Base-by-base conservation (phyloP, 2,329 filamentous ascomycete species). In the Penicillium janthinellum region DNA sequence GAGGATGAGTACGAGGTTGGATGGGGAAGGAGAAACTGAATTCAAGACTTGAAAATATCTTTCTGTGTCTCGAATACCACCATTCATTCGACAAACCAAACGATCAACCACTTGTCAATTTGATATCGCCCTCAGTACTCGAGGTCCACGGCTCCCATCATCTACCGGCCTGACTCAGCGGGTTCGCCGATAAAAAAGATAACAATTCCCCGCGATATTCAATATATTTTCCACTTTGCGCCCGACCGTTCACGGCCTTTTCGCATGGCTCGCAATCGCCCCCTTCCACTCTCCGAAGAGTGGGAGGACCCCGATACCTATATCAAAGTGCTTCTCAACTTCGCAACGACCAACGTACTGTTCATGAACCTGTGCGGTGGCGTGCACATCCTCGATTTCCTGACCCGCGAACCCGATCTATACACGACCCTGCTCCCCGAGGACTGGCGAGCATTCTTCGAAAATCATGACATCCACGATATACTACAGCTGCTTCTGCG, bases 311-410 rank as follows among this genome's bases (percentile, higher is more conserved):
- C 87, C 5, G 90, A 96, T 50, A 84, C 87, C 55, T 99, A 96
- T 75, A 84, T 96, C 51, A 82, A 90, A 28, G 88, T 87, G 17
- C 84, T 98, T 12, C 82, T 98, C 28, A 74, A 86, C 20, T 96
- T 98, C 70, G 85, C 88, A 1, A 87, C 87, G 5, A 87, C 86
- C 2, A 90, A 90, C 48, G 85, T 88, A 56, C 82, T 92, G 1
- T 92, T 97, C 67, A 90, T 91, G 65, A 91, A 91, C 28, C 83
- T 99, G n/a, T 96, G 92, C 72, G 95, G 95, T 56, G 93, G 94
- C n/a, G 91, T 98, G 0, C 95, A 99, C 73, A 93, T 99, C 63
- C 83, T 98, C 58, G 95, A 99, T 75, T 98, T 99, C 77, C 92
- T 97, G 78, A 97, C 92, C 2, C 86, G 87, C 44, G 86, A 92